Base-by-base conservation (phyloP, 306 rosid species). In the Rosa rugosa region DNA sequence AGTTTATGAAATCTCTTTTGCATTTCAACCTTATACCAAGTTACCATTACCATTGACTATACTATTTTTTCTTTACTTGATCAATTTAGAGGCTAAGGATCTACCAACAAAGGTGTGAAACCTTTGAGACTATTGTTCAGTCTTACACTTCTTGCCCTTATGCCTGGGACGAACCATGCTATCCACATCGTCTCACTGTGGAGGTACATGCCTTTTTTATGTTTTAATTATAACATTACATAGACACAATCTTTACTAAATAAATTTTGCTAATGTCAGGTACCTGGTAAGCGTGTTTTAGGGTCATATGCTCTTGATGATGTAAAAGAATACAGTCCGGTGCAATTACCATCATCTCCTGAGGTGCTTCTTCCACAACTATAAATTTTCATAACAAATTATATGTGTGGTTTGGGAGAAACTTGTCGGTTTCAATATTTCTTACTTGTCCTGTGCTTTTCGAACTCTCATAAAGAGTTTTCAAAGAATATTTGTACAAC, bases 131-230 rank as follows among this genome's bases (percentile, higher is more conserved):
- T n/a, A 84, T 80, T 27, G 84, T 94, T 76, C 91, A 94, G 77
- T 79, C 93, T 41, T 94, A 94, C 73, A 76, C 90, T 62, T 94
- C 97, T 79, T 84, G 85, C 81, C 87, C 84, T 72, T 94, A 94
- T 87, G 88, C 97, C 60, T 94, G 99, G 99, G 99, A 94, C 76
- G 99, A 94, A 82, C 99, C 97, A 67, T 91, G 90, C 86, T 90
- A 85, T 81, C 95, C 99, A 63, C 99, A 83, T 82, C 97, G 99
- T 75, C 93, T 94, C 62, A 82, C 82, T 71, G 86, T 94, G 66
- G 99, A 92, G 99, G 99, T 94, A 87, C 54, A 68, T 20, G 46
- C 11, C 45, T 22, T 69, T 34, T 80, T 71, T 56, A 13, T 14
- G 4, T 59, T 18, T 69, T 62, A 31, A 63, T 38, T 44, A 27